Evolutionary conservation across 2,329 filamentous ascomycete genomes (phyloP).

Genomic region (Trematosphaeria pertusa): DNA sequence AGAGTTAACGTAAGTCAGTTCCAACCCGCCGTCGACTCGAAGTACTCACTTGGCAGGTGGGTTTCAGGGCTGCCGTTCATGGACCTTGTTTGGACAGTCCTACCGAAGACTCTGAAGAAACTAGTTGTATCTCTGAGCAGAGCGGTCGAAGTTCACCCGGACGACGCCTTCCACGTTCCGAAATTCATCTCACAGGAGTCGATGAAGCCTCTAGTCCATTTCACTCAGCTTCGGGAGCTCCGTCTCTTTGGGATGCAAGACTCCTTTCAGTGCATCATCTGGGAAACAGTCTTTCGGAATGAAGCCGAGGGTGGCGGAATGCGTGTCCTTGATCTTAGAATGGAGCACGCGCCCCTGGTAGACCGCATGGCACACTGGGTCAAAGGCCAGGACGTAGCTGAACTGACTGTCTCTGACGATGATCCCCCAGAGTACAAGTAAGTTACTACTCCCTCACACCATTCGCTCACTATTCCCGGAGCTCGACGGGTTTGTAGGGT

Average conservation of each 20-base stretch:
- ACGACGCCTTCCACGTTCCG: slow-evolving; percentile 17
- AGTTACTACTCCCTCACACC: slow-evolving; percentile 5
- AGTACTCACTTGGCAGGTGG: slow-evolving; percentile 29
- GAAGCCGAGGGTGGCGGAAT: slow-evolving; percentile 21
- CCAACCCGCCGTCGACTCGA: not conserved
- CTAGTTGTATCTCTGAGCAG: slow-evolving; percentile 37
- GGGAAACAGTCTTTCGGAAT: slow-evolving; percentile 41
- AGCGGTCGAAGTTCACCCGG: slow-evolving; percentile 24
- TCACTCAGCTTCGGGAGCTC: slow-evolving; percentile 34
- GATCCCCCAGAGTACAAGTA: slow-evolving; percentile 29
- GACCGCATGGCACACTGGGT: slow-evolving; percentile 31
- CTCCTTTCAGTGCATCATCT: slow-evolving; percentile 35
- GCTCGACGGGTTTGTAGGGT: not conserved
- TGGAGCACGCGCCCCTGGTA: slow-evolving; percentile 34
- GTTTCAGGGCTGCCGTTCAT: slow-evolving; percentile 35
- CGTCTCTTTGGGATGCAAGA: slow-evolving; percentile 37
- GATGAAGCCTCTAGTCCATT: slow-evolving; percentile 32
- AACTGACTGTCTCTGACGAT: slow-evolving; percentile 25
- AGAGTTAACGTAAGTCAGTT: slow-evolving; percentile 35
- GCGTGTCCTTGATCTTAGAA: slow-evolving; percentile 34
- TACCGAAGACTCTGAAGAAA: slow-evolving; percentile 32
- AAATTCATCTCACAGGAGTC: slow-evolving; percentile 30
- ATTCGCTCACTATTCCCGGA: not conserved
- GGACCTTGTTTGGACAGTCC: slow-evolving; percentile 24
- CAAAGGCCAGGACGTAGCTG: slow-evolving; percentile 28